Conservation (phyloP, 805 yeast genomes). For the Wickerhamomyces chaumierensis region DNA sequence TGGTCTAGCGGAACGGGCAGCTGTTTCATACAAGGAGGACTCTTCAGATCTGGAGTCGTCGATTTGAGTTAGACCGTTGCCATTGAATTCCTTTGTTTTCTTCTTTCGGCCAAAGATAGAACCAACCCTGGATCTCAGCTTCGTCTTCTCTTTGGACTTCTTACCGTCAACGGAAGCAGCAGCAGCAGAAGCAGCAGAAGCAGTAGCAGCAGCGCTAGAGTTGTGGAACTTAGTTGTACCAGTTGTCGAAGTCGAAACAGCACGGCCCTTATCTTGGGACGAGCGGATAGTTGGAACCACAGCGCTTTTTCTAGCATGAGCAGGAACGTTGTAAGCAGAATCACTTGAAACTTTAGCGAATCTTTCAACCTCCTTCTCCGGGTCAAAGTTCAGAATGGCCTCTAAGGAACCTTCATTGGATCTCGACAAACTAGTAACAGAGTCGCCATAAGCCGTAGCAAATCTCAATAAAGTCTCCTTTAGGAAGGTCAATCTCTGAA, state of each 20-base stretch:
- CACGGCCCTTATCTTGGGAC: conserved; percentile 3
- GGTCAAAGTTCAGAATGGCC: conserved; percentile 51
- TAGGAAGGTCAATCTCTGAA: conserved; percentile 44
- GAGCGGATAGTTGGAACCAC: conserved; percentile 11
- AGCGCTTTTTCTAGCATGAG: conserved; percentile 19
- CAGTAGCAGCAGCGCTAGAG: conserved; percentile 4
- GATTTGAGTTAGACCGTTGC: conserved; percentile 1
- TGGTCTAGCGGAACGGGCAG: conserved; percentile 2
- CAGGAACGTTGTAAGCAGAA: conserved; percentile 14
- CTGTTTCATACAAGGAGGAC: conserved; percentile 14
- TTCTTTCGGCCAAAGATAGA: conserved; percentile 62
- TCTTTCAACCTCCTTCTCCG: conserved; percentile 46
- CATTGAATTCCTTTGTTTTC: conserved; percentile 24
- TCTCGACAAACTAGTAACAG: conserved; percentile 30
- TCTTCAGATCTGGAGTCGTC: conserved; percentile 1
- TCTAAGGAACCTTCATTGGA: conserved; percentile 57
- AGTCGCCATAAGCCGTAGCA: conserved; percentile 49
- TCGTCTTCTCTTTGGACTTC: conserved; percentile 22
- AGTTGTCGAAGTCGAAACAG: conserved; percentile 12
- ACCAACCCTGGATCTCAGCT: conserved; percentile 61
- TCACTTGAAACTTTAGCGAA: conserved; percentile 34
- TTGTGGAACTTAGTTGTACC: conserved; percentile 9
- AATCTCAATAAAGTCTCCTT: conserved; percentile 58
- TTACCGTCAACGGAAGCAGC: conserved; percentile 9
- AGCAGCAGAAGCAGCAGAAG: too few species aligned